Evolutionary conservation across 2,329 filamentous ascomycete genomes (phyloP), one percentile per base, ranked within the genome.

Genomic region (Huntiella decipiens): DNA sequence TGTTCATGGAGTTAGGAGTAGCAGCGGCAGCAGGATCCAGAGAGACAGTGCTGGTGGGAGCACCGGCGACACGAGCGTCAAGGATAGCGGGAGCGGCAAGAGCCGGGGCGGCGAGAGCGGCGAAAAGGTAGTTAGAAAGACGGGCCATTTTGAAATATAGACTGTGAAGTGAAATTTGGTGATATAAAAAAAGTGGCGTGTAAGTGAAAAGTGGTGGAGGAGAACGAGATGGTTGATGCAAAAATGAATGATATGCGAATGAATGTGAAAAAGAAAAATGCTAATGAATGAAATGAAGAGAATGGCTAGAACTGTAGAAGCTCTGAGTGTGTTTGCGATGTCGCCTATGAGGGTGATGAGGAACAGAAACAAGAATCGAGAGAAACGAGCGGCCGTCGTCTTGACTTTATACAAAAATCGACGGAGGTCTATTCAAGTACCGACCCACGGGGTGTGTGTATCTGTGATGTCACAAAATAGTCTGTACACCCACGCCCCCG

Each of bases 281-380:
- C 22, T 28, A 37, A 38, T 37, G 35, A 37, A 38, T 44, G 43
- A 44, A 15, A 32, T 39, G 35, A 34, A 45, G 36, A 38, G 36
- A 45, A 15, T 38, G 43, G n/a, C 35, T 38, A 44, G 48, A 47
- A 47, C 44, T 44, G 35, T 46, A 44, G 33, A 41, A 50, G 48
- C 38, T 41, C 16, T 36, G 36, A 32, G 36, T 33, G 39, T 19
- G n/a, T 28, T 28, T 33, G 35, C 19, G 34, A 32, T 43, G 41
- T 47, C 45, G 35, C 35, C 45, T 35, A 4, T 8, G 15, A 36
- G 33, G 35, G 39, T 42, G 33, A 34, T 36, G 34, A 47, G 28
- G 40, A 32, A n/a, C 12, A 47, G 35, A 46, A 19, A 19, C n/a
- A 47, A 36, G 38, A 13, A 28, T 12, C 7, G 4, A 13, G 10